These are phyloP conservation scores for Suhomyces emberorum DNA, from an alignment of 805 yeast genomes.

Conservation along the genomic window DNA sequence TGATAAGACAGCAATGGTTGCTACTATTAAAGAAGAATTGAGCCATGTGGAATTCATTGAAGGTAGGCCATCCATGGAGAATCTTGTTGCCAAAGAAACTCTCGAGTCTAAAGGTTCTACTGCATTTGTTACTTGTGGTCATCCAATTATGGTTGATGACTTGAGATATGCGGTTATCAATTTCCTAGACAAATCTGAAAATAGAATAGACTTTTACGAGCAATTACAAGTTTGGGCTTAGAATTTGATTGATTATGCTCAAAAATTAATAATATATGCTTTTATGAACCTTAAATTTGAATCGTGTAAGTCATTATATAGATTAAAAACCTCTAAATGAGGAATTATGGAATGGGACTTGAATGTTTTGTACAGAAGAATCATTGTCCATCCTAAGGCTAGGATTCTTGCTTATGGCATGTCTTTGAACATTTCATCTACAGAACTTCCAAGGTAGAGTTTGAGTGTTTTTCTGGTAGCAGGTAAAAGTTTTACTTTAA, in stretches of 20 bases:
- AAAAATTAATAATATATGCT: no score
- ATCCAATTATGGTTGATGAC: conserved; percentile 54
- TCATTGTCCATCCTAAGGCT: no score
- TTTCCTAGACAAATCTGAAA: conserved; percentile 34
- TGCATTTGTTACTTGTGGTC: conserved; percentile 64
- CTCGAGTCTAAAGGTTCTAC: conserved; percentile 40
- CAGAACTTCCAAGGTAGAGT: conserved; percentile 69
- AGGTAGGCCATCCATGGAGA: conserved; percentile 45
- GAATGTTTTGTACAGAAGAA: no score
- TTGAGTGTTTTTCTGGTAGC: conserved; percentile 66
- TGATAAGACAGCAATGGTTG: neutral
- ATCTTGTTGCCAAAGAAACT: conserved; percentile 35
- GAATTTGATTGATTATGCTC: conserved; percentile 1
- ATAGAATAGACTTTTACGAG: conserved; percentile 67
- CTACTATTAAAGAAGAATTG: conserved; percentile 10
- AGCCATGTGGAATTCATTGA: conserved; percentile 16
- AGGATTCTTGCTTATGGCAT: no score
- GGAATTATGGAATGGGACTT: no score
- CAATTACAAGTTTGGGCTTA: conserved; percentile 69
- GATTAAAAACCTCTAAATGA: no score
- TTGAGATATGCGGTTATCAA: conserved; percentile 47
- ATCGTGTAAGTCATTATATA: no score
- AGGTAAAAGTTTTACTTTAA: conserved; percentile 70
- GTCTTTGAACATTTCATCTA: conserved; percentile 48
- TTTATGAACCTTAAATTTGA: no score